Base-by-base conservation (phyloP, 495 filamentous ascomycete species). In the Pseudoneurospora amorphoporcata region DNA sequence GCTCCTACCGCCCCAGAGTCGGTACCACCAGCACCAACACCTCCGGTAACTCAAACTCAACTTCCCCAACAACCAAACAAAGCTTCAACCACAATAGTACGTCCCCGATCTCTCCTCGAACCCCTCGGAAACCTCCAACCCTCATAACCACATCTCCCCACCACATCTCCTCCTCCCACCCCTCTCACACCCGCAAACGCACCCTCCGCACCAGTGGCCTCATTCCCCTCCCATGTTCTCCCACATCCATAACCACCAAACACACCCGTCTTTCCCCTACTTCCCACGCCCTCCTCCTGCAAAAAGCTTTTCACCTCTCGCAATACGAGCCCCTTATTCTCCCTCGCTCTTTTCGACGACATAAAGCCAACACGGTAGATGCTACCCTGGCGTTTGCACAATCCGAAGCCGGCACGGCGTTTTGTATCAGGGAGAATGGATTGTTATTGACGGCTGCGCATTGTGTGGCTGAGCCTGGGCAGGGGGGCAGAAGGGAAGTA, bases 351-450 rank as follows among this genome's bases (percentile, higher is more conserved):
- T 39, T 75, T 70, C 69, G 53, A 0, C 69, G 45, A 39, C 72
- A 68, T 0, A 69, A 69, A 40, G 7, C 42, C 23, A 8, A 12
- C 2, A 61, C 71, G 19, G 40, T 73, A 17, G 58, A 76, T n/a
- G 78, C 84, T 0, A 85, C 83, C 0, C 79, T 86, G 32, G 82
- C 86, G 37, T 87, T 86, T 69, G 84, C 81, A 39, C 84, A 85
- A 71, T 76, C 82, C 41, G 81, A 84, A 72, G 85, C 84, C 10
- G 83, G 84, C 37, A 85, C 83, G 5, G 84, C 85, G 3, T 79
- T 86, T n/a, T 86, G 81, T 71, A 82, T 86, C 39, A 75, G 79
- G 3, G 42, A 79, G 39, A 69, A 74, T 14, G 85, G 84, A 16
- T 73, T 85, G 39, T 74, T 87, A 12, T 72, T 87, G 40, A 87